Percentiles rank a stretch among this genome's conserved stretches.
These are phyloP conservation scores for Fusarium cyanostomum DNA, from an alignment of 2,329 filamentous ascomycete species.

Conservation along the genomic window DNA sequence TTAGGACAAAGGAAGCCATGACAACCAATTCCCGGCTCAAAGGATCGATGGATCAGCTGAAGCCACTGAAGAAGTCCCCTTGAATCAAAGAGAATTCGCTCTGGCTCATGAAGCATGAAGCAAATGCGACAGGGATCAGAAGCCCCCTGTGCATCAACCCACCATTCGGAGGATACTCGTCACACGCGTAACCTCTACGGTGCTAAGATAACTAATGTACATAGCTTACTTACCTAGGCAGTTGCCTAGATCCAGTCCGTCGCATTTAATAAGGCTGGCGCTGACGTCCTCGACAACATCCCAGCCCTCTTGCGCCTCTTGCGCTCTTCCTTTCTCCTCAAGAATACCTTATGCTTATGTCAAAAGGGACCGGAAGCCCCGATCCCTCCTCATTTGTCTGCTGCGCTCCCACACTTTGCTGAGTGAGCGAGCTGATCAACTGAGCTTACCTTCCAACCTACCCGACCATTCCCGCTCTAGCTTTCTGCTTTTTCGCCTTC, in stretches of 20 bases:
- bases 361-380: slow-evolving; percentile 20
- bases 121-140: slow-evolving; percentile 2
- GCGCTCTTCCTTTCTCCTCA: slow-evolving; percentile 2
- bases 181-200: slow-evolving; percentile 24
- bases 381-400: slow-evolving; percentile 13
- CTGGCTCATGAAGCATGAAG: not conserved
- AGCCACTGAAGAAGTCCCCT: not conserved
- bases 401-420: slow-evolving; percentile 5
- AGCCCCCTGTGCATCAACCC: slow-evolving; percentile 12
- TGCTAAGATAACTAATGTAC: not conserved
- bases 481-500: slow-evolving; percentile 5
- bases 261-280: slow-evolving; percentile 37
- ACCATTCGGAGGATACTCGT: slow-evolving; percentile 18
- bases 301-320: slow-evolving; percentile 8
- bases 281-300: slow-evolving; percentile 25
- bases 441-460: not conserved
- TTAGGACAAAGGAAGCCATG: too few relatives aligned
- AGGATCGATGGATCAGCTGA: not conserved
- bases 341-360: slow-evolving; percentile 14
- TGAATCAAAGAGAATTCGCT: not conserved
- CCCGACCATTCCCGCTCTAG: not conserved
- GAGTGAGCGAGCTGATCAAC: not conserved
- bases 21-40: slow-evolving; percentile 1
- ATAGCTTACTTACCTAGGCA: not conserved
- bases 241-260: not conserved